Conservation (phyloP, 331 rosid genomes). For the Dryas integrifolia region DNA sequence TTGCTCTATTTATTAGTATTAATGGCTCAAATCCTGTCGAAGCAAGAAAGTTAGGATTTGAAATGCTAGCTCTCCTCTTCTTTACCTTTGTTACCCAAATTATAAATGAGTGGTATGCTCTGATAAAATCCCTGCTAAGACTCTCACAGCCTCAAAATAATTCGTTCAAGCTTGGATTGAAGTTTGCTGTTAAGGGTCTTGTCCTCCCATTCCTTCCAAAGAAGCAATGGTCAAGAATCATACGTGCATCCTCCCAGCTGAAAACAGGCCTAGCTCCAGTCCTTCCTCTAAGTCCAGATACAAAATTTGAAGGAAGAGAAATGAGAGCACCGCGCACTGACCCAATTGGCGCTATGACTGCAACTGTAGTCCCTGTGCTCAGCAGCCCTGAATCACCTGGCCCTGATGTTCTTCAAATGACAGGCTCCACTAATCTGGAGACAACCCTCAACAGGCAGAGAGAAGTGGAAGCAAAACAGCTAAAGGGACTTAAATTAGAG, state of each 20-base stretch:
- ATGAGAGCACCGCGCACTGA: constrained; percentile 25
- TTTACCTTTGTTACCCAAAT: constrained; percentile 47
- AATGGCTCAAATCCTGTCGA: constrained; percentile 31
- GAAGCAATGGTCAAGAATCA: constrained; percentile 42
- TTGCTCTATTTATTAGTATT: constrained; percentile 31
- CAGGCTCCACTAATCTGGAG: constrained; percentile 19
- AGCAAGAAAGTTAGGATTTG: constrained; percentile 32
- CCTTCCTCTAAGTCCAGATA: constrained; percentile 36
- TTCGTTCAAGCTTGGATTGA: constrained; percentile 44
- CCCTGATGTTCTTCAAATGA: constrained; percentile 26
- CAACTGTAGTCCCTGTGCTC: constrained; percentile 58
- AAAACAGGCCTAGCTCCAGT: constrained; percentile 31
- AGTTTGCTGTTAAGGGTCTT: constrained; percentile 52
- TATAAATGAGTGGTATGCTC: constrained; percentile 52
- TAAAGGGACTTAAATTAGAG: constrained; percentile 41
- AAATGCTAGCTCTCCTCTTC: constrained; percentile 42
- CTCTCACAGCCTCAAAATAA: constrained; percentile 45
- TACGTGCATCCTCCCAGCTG: constrained; percentile 34
- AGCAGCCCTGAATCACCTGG: constrained; percentile 48
- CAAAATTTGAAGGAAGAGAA: constrained; percentile 38
- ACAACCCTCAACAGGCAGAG: constrained; percentile 19
- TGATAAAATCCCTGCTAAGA: constrained; percentile 37
- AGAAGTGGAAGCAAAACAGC: constrained; percentile 44
- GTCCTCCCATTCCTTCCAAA: constrained; percentile 57
- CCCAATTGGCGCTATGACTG: constrained; percentile 48